Base-by-base conservation (phyloP, 768 basidiomycete species). In the Mycena latifolia region DNA sequence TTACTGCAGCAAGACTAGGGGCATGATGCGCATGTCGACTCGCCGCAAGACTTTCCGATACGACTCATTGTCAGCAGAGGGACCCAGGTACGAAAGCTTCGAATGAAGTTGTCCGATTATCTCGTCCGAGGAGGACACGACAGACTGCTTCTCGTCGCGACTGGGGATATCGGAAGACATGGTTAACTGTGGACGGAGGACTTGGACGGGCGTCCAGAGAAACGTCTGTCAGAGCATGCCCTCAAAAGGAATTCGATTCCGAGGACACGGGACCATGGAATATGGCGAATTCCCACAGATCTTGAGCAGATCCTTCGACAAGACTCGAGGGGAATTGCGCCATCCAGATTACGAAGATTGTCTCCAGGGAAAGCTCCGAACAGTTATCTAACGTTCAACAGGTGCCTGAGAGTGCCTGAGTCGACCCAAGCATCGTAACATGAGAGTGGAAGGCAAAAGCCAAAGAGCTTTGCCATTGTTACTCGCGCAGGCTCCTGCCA, bases 1-100 rank as follows among this genome's bases (percentile, higher is more conserved):
- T 68, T 58, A 71, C 53, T 71, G 72, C n/a, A 73, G 55, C 35
- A 63, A 39, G 43, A 63, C 62, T 4, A 63, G 55, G 1, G 62
- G 62, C 62, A 63, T 63, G 12, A 63, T 57, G 4, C 62, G 62
- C 27, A 51, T 56, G 45, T 63, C 62, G 37, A 63, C 62, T 51
- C 62, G 62, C 9, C 62, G 62, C 62, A 63, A 45, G 48, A 63
- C 62, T 56, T 56, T 63, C 8, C 29, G 46, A 57, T 63, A 63
- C 11, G 62, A 35, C 35, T 41, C 62, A 43, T 63, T 55, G 28
- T 63, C 62, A 45, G 4, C 25, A 47, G 62, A 43, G 3, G 55
- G 47, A 51, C n/a, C n/a, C n/a, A 51, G 47, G 41, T 27, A 22
- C 2, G 48, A 29, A 15, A 63, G 62, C 47, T 57, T 63, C 11